Percentiles rank a stretch among this genome's conserved stretches.
phyloP scores from a whole-genome alignment of 2,329 filamentous ascomycete species.

The Epichloe gansuensis region DNA sequence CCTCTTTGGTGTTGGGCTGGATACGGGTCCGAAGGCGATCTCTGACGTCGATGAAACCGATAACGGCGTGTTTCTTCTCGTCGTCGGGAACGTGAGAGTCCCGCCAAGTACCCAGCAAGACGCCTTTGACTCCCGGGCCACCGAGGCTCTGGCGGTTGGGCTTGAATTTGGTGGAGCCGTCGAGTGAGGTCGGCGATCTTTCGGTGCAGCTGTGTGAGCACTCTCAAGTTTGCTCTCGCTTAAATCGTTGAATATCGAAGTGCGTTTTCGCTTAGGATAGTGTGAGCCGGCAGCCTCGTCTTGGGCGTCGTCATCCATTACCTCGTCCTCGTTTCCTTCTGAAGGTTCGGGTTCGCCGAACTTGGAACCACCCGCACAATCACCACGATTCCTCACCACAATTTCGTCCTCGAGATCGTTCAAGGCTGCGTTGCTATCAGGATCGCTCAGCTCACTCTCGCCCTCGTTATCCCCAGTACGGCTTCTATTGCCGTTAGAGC shows the following conservation, averaged over 20 bases:
- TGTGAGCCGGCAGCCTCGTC: constrained; percentile 26
- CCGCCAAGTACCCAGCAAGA: constrained; percentile 47
- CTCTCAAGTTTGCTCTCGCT: constrained; percentile 35
- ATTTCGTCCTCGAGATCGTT: constrained; percentile 40
- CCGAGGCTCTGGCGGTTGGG: constrained; percentile 14
- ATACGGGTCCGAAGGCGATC: constrained; percentile 49
- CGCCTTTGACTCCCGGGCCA: constrained; percentile 28
- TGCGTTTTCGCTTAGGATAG: constrained; percentile 45
- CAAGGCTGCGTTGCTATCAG: constrained; percentile 22
- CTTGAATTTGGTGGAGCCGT: constrained; percentile 15
- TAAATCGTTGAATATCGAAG: constrained; percentile 35
- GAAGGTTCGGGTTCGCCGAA: constrained; percentile 10
- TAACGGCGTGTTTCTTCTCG: constrained; percentile 43
- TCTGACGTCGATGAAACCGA: constrained; percentile 50
- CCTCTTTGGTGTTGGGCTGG: constrained; percentile 35
- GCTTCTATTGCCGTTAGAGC: constrained; percentile 17
- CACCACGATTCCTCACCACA: constrained; percentile 33
- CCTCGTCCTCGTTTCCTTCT: constrained; percentile 29
- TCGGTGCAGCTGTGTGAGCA: constrained; percentile 17
- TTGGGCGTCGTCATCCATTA: constrained; percentile 31
- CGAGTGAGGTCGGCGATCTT: constrained; percentile 12
- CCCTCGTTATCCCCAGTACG: constrained; percentile 27
- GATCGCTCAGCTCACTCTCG: constrained; percentile 33
- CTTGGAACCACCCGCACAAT: constrained; percentile 21
- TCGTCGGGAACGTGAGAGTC: constrained; percentile 39